Conservation (phyloP, 2,329 filamentous ascomycete species). For the Ophiostoma sp. region DNA sequence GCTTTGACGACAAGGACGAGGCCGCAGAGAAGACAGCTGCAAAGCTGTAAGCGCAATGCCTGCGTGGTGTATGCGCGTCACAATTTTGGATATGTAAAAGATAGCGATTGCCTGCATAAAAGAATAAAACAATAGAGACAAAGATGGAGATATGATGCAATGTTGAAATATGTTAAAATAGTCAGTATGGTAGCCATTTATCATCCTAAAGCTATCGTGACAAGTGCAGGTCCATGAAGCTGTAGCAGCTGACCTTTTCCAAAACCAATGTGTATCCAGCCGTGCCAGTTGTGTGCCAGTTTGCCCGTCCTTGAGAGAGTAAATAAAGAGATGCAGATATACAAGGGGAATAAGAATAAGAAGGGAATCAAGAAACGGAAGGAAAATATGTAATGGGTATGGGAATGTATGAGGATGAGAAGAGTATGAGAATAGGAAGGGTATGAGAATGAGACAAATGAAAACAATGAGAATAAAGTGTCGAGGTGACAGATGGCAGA, state of each 20-base stretch:
- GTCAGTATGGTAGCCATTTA: not conserved
- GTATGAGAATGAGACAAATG: not conserved
- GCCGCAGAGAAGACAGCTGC: not conserved
- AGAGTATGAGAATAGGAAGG: not conserved
- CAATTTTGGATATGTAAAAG: not conserved
- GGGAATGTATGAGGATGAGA: not conserved
- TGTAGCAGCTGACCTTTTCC: not conserved
- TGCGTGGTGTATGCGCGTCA: not conserved
- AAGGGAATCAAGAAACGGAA: not conserved
- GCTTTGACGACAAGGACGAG: not conserved
- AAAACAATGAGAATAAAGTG: not conserved
- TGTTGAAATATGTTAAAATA: not conserved
- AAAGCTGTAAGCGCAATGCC: not conserved
- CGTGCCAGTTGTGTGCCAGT: not conserved
- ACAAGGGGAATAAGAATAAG: not conserved
- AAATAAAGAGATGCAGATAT: not conserved
- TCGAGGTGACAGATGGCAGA: not conserved
- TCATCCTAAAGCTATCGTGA: not conserved
- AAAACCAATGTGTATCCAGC: not conserved
- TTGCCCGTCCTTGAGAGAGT: not conserved
- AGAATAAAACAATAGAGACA: not conserved
- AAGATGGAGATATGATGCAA: not conserved
- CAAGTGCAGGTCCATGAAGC: constrained; percentile 5
- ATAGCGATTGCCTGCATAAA: not conserved
- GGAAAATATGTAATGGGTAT: not conserved